Percentiles rank a stretch among this genome's conserved stretches.
These are phyloP conservation scores for Cinnamomum chago DNA, from an alignment of 164 flowering plant genomes.

Conservation along the genomic window DNA sequence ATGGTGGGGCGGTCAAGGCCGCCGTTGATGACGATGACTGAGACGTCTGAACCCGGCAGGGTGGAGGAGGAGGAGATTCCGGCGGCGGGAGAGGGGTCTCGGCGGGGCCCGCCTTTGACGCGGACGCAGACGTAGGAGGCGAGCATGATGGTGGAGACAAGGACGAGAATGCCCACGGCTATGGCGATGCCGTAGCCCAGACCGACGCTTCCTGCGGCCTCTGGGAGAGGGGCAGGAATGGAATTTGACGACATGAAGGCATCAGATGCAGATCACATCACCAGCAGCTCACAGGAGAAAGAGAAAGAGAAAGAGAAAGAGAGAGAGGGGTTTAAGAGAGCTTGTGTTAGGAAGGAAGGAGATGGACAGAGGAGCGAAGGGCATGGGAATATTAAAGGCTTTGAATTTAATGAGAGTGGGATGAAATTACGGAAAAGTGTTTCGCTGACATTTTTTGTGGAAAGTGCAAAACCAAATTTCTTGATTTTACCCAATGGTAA, in stretches of 20 bases:
- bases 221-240: slow-evolving; percentile 11
- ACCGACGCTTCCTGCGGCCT: slow-evolving; percentile 33
- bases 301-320: slow-evolving; percentile 2
- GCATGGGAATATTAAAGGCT: slow-evolving; percentile 10
- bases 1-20: slow-evolving; percentile 53
- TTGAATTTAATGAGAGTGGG: neutral
- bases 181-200: slow-evolving; percentile 59
- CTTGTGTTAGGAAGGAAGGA: neutral
- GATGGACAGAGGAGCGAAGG: neutral
- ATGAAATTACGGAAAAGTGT: neutral
- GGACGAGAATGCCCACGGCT: slow-evolving; percentile 53
- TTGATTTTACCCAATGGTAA: no score
- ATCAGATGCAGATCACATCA: neutral
- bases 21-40: slow-evolving; percentile 2
- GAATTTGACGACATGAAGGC: slow-evolving; percentile 13
- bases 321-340: slow-evolving; percentile 2
- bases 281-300: slow-evolving; percentile 4
- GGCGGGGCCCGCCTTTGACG: slow-evolving; percentile 16
- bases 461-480: no score
- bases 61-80: slow-evolving; percentile 9
- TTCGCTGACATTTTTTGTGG: no score
- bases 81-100: neutral
- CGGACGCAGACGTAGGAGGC: slow-evolving; percentile 50
- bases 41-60: slow-evolving; percentile 15
- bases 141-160: slow-evolving; percentile 53